phyloP scores from a whole-genome alignment of 139 green algal species.

The Eudorina sp. region DNA sequence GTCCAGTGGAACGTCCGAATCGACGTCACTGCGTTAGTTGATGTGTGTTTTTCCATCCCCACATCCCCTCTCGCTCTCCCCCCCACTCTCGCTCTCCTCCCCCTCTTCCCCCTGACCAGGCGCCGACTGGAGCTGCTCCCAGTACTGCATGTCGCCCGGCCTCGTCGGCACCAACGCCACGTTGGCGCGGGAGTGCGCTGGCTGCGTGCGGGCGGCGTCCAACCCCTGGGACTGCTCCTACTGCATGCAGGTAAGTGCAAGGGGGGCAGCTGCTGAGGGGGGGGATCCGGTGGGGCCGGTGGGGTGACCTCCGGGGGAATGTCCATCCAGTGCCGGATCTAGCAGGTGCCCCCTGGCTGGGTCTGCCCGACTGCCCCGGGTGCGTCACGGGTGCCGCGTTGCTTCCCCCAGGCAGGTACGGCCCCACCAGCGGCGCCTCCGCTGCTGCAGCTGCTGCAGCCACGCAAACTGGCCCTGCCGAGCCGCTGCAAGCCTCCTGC shows the following conservation, averaged over 20 bases:
- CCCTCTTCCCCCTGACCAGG: too few species aligned
- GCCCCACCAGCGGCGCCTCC: not conserved
- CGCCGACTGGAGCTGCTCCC: not conserved
- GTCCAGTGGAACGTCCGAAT: too few species aligned
- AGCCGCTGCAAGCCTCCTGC: not conserved
- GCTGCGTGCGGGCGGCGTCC: not conserved
- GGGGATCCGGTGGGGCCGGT: too few species aligned
- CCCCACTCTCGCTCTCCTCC: too few species aligned
- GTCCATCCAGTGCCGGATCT: too few species aligned
- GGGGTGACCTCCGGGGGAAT: not conserved
- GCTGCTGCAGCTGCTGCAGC: too few species aligned
- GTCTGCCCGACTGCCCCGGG: not conserved
- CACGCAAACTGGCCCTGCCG: not conserved
- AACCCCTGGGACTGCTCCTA: not conserved
- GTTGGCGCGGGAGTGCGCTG: not conserved
- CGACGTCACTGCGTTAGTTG: too few species aligned
- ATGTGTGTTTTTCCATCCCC: too few species aligned
- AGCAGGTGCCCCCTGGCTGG: too few species aligned
- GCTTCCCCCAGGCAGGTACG: not conserved
- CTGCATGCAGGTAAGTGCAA: not conserved
- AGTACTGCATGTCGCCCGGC: too few species aligned
- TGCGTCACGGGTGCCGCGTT: not conserved
- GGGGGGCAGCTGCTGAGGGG: too few species aligned
- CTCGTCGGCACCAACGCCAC: not conserved
- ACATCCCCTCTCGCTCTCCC: too few species aligned